A percentile compares a stretch with the other conserved stretches of the same genome.
These are phyloP conservation scores for Picea glauca DNA, from an alignment of 75 land plant species.

Conservation along the genomic window DNA sequence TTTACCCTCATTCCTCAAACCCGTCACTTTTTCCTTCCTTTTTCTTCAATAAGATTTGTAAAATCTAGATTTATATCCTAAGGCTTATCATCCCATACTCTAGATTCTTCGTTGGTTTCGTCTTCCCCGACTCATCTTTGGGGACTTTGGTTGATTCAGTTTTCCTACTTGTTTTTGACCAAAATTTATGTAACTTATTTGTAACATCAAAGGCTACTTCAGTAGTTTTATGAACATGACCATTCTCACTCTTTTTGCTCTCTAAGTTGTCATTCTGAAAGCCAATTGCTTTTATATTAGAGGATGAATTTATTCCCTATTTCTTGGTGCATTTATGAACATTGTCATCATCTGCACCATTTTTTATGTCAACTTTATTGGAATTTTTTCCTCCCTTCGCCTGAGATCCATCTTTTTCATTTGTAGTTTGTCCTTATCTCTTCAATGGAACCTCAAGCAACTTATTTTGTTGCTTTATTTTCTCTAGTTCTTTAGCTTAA, in stretches of 20 bases:
- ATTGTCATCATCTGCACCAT: conserved; percentile 41
- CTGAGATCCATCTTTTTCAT: too few species aligned
- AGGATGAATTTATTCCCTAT: not conserved
- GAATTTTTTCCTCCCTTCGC: too few species aligned
- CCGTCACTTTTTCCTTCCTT: conserved; percentile 44
- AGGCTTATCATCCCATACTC: conserved; percentile 65
- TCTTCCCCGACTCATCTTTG: conserved; percentile 45
- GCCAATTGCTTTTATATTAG: conserved; percentile 27
- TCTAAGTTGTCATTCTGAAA: conserved; percentile 15
- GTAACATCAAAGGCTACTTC: too few species aligned
- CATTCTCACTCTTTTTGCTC: conserved; percentile 29
- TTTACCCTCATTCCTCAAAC: conserved; percentile 61
- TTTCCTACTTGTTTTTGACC: conserved; percentile 41
- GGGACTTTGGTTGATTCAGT: conserved; percentile 39
- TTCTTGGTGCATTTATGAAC: conserved; percentile 29
- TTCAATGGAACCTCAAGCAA: too few species aligned
- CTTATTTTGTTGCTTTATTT: too few species aligned
- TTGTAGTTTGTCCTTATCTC: too few species aligned
- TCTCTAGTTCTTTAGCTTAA: too few species aligned
- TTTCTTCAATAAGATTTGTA: conserved; percentile 57
- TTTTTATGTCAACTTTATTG: conserved; percentile 17
- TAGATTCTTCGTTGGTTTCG: conserved; percentile 69
- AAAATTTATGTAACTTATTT: too few species aligned
- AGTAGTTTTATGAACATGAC: conserved; percentile 7
- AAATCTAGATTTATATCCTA: conserved; percentile 59